phyloP scores from a whole-genome alignment of 106 monocot genomes.

The Allium sativum region DNA sequence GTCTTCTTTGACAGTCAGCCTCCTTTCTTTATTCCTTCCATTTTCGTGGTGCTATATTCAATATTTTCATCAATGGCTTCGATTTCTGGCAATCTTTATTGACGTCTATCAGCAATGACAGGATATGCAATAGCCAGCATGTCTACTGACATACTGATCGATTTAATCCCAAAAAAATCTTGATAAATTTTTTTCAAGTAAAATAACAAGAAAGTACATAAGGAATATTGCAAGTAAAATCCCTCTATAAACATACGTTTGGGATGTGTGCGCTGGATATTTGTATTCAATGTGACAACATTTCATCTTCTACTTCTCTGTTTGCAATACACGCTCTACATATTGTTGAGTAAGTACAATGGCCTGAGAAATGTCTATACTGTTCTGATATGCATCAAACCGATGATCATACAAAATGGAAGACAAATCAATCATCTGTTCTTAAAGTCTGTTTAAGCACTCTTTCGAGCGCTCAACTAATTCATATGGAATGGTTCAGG shows the following conservation, averaged over 20 bases:
- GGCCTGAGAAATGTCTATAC: slow-evolving; percentile 85
- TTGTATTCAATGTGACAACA: slow-evolving; percentile 78
- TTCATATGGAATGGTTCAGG: slow-evolving; percentile 92
- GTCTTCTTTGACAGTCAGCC: slow-evolving; percentile 11
- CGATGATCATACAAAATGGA: slow-evolving; percentile 81
- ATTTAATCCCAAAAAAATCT: too few relatives aligned
- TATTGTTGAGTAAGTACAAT: slow-evolving; percentile 83
- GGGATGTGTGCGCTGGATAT: slow-evolving; percentile 48
- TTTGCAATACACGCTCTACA: slow-evolving; percentile 57
- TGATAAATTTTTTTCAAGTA: slow-evolving; percentile 26
- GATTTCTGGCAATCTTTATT: slow-evolving; percentile 54
- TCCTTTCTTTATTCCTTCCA: background rate
- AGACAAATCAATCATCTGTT: slow-evolving; percentile 88
- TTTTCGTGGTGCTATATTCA: background rate
- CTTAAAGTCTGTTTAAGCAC: slow-evolving; percentile 87
- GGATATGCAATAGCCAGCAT: slow-evolving; percentile 54
- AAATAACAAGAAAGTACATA: slow-evolving; percentile 83
- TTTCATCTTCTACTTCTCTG: slow-evolving; percentile 82
- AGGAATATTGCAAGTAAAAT: slow-evolving; percentile 79
- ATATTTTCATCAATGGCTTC: slow-evolving; percentile 43
- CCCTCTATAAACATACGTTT: slow-evolving; percentile 79
- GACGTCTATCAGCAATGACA: slow-evolving; percentile 67
- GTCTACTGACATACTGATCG: slow-evolving; percentile 31
- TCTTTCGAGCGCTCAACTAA: slow-evolving; percentile 84
- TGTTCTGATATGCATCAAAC: slow-evolving; percentile 80